A percentile compares a stretch with the other conserved stretches of the same genome.
Evolutionary conservation across 495 filamentous ascomycete genomes (phyloP).

Genomic region (Trichoderma erinaceum): DNA sequence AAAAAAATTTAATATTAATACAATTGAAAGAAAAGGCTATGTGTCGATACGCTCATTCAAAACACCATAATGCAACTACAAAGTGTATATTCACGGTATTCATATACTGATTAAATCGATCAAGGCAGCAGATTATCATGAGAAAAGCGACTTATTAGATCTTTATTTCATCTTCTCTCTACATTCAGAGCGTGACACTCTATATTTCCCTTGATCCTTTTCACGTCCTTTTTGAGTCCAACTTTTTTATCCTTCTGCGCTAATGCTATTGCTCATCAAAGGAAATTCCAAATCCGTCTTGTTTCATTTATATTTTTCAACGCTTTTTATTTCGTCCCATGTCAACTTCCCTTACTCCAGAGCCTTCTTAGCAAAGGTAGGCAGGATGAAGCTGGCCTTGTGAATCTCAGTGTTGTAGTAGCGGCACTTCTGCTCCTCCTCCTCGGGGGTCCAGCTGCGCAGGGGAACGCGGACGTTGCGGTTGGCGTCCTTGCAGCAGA

Average conservation of each 20-base stretch:
- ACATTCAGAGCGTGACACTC: not conserved
- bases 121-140: not conserved
- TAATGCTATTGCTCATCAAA: not conserved
- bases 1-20: not conserved
- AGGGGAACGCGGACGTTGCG: conserved; percentile 79
- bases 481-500: conserved; percentile 88
- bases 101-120: no score
- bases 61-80: no score
- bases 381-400: conserved; percentile 85
- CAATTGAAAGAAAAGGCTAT: not conserved
- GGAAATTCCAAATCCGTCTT: not conserved
- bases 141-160: conserved; percentile 1
- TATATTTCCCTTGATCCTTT: not conserved
- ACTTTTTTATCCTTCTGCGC: not conserved
- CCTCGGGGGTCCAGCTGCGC: conserved; percentile 70
- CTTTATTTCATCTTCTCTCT: conserved; percentile 9
- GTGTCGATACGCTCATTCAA: no score
- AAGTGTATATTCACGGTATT: no score
- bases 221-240: not conserved
- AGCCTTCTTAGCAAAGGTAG: conserved; percentile 82
- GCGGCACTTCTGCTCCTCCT: conserved; percentile 83
- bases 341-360: conserved; percentile 42
- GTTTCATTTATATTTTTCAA: not conserved
- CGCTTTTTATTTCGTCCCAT: conserved; percentile 1
- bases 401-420: conserved; percentile 98